phyloP scores from a whole-genome alignment of 169 alveolate species.

The Cryptosporidium xiaoi region DNA sequence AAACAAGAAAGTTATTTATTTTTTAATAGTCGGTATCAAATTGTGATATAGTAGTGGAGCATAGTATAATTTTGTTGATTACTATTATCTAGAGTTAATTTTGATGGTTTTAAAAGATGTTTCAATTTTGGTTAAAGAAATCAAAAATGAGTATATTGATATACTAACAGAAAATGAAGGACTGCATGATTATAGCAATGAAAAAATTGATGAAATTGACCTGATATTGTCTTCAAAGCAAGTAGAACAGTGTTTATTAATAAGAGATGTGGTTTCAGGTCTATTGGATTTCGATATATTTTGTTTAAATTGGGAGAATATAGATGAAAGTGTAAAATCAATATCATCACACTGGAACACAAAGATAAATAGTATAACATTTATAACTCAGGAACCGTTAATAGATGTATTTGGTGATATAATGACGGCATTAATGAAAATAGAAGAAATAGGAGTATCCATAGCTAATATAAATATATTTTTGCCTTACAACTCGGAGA shows the following conservation, averaged over 20 bases:
- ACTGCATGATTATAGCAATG: too few relatives aligned
- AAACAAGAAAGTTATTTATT: too few relatives aligned
- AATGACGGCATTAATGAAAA: not conserved
- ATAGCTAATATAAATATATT: not conserved
- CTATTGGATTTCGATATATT: conserved; percentile 14
- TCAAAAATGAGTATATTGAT: too few relatives aligned
- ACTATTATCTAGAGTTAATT: too few relatives aligned
- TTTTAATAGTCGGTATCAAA: too few relatives aligned
- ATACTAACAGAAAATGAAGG: too few relatives aligned
- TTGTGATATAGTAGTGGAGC: too few relatives aligned
- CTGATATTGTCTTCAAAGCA: conserved; percentile 7
- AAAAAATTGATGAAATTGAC: conserved; percentile 1
- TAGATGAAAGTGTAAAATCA: not conserved
- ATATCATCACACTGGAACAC: not conserved
- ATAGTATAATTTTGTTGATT: too few relatives aligned
- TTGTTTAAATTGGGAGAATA: conserved; percentile 28
- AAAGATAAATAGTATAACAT: conserved; percentile 23
- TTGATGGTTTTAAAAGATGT: too few relatives aligned
- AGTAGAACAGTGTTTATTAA: conserved; percentile 8
- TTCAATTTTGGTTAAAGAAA: too few relatives aligned
- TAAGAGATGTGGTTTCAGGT: conserved; percentile 10
- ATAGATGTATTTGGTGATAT: conserved; percentile 14
- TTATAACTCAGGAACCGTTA: conserved; percentile 37
- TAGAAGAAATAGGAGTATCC: not conserved
- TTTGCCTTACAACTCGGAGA: conserved; percentile 38